A percentile compares a stretch with the other conserved stretches of the same genome.
These are phyloP conservation scores for Discostella pseudostelligera DNA, from an alignment of 108 stramenopile species.

Conservation along the genomic window DNA sequence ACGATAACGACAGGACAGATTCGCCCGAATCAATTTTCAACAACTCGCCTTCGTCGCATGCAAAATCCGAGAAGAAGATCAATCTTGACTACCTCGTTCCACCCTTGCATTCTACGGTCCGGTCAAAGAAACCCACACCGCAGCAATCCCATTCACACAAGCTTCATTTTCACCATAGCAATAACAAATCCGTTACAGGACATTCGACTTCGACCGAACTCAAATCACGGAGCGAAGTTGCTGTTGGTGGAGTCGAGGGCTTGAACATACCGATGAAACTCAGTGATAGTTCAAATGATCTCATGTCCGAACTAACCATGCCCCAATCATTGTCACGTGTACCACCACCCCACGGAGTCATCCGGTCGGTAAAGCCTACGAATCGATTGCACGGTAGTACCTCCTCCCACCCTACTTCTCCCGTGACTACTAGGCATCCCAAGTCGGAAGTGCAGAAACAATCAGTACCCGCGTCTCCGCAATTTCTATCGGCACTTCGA, in stretches of 20 bases:
- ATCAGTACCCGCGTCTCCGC: background rate
- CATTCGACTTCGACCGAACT: background rate
- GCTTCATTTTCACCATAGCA: background rate
- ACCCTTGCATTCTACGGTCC: background rate
- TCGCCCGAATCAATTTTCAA: conserved; percentile 4
- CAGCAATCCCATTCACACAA: background rate
- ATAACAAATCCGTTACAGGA: background rate
- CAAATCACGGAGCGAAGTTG: background rate
- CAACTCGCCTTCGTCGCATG: conserved; percentile 4
- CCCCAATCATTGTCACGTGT: background rate
- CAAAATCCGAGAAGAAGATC: conserved; percentile 1
- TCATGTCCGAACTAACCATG: background rate
- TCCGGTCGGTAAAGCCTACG: background rate
- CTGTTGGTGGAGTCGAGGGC: no score
- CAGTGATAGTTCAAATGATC: background rate
- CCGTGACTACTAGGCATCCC: background rate
- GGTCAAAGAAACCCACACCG: conserved; percentile 1
- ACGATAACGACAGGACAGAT: background rate
- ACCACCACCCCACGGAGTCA: background rate
- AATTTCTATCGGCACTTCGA: background rate
- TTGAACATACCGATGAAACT: background rate
- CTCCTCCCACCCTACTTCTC: background rate
- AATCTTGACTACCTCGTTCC: background rate
- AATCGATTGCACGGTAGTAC: background rate
- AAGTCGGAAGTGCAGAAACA: background rate